Conservation (phyloP, 345 rosid genomes). For the Eucalyptus microcorys region DNA sequence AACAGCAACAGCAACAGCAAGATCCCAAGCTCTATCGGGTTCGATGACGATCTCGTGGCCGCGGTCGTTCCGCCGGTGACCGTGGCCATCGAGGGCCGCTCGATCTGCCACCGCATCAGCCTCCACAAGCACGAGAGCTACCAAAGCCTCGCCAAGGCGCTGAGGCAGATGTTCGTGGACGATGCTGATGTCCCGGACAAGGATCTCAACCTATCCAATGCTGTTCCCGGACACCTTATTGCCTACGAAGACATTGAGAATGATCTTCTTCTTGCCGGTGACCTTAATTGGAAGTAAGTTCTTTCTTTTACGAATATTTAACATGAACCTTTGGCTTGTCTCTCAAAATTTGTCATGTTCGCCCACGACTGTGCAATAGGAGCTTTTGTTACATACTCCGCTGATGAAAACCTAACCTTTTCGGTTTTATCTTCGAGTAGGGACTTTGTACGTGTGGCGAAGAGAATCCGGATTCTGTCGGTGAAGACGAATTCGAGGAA, state of each 20-base stretch:
- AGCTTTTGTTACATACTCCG: neutral
- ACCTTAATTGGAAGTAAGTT: constrained; percentile 79
- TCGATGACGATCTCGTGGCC: constrained; percentile 53
- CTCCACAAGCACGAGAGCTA: constrained; percentile 74
- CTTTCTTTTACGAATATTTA: neutral
- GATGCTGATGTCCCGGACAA: constrained; percentile 12
- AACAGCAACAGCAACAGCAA: neutral
- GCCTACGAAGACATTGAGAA: constrained; percentile 91
- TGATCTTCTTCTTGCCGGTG: constrained; percentile 92
- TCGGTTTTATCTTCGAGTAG: constrained; percentile 5
- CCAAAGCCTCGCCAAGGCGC: constrained; percentile 67
- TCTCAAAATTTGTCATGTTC: neutral
- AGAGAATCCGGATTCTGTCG: constrained; percentile 82
- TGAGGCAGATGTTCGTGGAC: constrained; percentile 75
- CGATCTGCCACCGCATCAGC: constrained; percentile 79
- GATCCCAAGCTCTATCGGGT: constrained; percentile 18
- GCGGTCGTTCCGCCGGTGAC: constrained; percentile 69
- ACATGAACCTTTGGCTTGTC: neutral
- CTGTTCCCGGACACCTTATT: constrained; percentile 68
- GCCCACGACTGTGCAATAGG: neutral
- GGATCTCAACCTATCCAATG: constrained; percentile 63
- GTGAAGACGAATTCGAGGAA: constrained; percentile 49
- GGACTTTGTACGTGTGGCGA: constrained; percentile 88
- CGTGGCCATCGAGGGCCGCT: constrained; percentile 80
- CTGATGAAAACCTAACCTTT: neutral